These are phyloP conservation scores for Xylaria hypoxylon DNA, from an alignment of 2,329 filamentous ascomycete species.

Conservation along the genomic window DNA sequence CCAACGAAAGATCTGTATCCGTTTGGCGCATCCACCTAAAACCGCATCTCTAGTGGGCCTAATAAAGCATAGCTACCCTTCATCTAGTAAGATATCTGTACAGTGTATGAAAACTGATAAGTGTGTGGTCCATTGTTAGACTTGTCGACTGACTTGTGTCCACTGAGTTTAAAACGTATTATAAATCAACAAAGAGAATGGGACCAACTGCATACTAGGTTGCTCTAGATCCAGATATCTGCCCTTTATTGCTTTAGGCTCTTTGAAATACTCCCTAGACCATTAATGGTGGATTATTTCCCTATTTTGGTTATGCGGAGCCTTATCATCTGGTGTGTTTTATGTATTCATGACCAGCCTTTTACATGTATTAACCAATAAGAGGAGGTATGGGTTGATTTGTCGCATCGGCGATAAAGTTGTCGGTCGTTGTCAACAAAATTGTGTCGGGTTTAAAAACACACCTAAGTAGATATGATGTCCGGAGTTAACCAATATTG, in stretches of 20 bases:
- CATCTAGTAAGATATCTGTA: neutral
- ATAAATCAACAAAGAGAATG: constrained; percentile 6
- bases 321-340: neutral
- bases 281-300: neutral
- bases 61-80: neutral
- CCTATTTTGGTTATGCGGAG: neutral
- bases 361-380: neutral
- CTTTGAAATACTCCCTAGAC: neutral
- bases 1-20: neutral
- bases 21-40: constrained; percentile 8
- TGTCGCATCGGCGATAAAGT: constrained; percentile 1
- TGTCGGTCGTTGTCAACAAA: neutral
- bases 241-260: neutral
- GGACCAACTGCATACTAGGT: neutral
- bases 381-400: neutral
- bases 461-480: no score
- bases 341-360: neutral
- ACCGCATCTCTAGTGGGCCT: neutral
- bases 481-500: neutral
- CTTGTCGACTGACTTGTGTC: neutral
- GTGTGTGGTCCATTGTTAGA: constrained; percentile 1
- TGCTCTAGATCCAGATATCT: neutral
- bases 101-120: neutral
- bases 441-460: neutral
- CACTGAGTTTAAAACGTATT: neutral